A percentile compares a stretch with the other conserved stretches of the same genome.
Evolutionary conservation across 768 basidiomycete genomes (phyloP).

Genomic region (Psilocybe tampanensis): DNA sequence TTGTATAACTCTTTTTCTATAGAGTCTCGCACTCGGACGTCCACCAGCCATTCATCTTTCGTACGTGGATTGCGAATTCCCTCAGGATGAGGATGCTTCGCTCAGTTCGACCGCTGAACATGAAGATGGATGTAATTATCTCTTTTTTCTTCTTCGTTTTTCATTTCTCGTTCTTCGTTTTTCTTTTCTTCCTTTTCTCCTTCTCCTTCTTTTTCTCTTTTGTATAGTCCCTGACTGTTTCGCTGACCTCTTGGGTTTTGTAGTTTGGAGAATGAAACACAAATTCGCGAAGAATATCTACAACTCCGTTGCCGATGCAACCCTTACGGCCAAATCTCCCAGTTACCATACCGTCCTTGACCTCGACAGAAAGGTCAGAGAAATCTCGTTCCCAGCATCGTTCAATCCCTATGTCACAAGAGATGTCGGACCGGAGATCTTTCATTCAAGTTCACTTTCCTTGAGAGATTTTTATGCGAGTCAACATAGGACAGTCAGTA

Average conservation of each 20-base stretch:
- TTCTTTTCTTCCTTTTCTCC: too few species aligned
- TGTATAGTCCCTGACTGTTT: too few species aligned
- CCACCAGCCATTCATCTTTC: conserved; percentile 61
- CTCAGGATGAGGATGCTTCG: conserved; percentile 54
- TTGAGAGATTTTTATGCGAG: conserved; percentile 57
- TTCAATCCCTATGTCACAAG: conserved; percentile 47
- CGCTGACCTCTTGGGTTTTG: too few species aligned
- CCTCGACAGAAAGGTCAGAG: conserved; percentile 52
- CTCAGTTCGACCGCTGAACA: conserved; percentile 44
- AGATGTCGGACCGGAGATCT: conserved; percentile 49
- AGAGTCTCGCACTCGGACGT: conserved; percentile 62
- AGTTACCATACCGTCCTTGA: conserved; percentile 50
- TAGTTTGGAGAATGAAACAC: conserved; percentile 64
- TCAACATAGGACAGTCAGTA: conserved; percentile 60
- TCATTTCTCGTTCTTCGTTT: too few species aligned
- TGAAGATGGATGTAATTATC: conserved; percentile 51
- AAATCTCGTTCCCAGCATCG: conserved; percentile 44
- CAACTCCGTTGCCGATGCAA: conserved; percentile 47
- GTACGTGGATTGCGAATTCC: conserved; percentile 65
- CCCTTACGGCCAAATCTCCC: conserved; percentile 48
- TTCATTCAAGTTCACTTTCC: conserved; percentile 50
- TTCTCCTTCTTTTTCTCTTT: too few species aligned
- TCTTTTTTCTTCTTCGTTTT: not conserved
- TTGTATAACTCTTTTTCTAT: too few species aligned
- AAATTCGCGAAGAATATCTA: conserved; percentile 52